Evolutionary conservation across 208 protist genomes (phyloP).

Genomic region (Leishmania braziliensis): DNA sequence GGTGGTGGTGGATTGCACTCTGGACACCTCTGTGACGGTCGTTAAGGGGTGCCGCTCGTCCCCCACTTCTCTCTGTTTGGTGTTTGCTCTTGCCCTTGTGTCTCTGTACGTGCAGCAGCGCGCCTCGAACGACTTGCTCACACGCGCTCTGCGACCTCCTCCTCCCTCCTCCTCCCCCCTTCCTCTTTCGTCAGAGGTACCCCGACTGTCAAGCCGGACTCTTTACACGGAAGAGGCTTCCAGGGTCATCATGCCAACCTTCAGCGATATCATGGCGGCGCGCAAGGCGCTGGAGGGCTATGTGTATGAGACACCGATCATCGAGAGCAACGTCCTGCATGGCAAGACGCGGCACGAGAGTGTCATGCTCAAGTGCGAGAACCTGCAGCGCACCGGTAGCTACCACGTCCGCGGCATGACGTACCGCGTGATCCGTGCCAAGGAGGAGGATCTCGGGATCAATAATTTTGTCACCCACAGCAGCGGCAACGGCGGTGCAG

Average conservation of each 20-base stretch:
- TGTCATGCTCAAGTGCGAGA: conserved; percentile 78
- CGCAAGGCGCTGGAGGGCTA: conserved; percentile 64
- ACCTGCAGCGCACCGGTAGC: conserved; percentile 78
- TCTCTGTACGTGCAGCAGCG: background rate
- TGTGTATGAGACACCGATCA: conserved; percentile 70
- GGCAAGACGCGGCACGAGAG: conserved; percentile 52
- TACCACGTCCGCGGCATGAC: conserved; percentile 75
- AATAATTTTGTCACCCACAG: conserved; percentile 89
- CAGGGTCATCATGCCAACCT: conserved; percentile 16
- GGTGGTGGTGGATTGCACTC: background rate
- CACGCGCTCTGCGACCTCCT: background rate
- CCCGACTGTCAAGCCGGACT: background rate
- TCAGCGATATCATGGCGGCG: conserved; percentile 71
- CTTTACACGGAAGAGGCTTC: background rate
- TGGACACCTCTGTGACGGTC: background rate
- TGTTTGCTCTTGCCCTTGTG: background rate
- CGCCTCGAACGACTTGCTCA: background rate
- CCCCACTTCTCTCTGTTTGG: background rate
- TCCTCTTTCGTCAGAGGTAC: background rate
- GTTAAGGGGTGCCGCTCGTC: background rate
- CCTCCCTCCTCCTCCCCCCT: background rate
- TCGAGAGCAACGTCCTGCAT: conserved; percentile 61
- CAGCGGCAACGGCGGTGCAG: conserved; percentile 93
- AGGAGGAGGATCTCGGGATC: conserved; percentile 62
- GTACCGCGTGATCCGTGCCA: conserved; percentile 72